Percentiles rank a stretch among this genome's conserved stretches.
Conservation (phyloP, 2,329 filamentous ascomycete genomes). For the Corynespora cassiicola region DNA sequence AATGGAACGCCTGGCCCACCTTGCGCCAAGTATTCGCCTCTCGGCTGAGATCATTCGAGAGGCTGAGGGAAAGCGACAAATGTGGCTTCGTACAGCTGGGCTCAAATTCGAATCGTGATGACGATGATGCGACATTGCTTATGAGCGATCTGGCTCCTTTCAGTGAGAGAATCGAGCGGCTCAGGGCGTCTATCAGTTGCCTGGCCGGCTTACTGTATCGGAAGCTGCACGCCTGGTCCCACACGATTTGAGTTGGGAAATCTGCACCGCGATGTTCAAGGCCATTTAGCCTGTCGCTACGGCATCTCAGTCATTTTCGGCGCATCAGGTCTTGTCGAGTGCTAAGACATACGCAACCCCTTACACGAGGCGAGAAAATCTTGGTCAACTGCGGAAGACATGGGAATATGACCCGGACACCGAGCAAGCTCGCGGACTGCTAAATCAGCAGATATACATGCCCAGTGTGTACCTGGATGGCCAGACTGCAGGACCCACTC, state of each 20-base stretch:
- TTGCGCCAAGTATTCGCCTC: slow-evolving; percentile 77
- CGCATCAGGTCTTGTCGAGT: too few relatives aligned
- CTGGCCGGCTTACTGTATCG: not conserved
- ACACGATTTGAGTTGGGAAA: not conserved
- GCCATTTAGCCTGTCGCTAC: slow-evolving; percentile 11
- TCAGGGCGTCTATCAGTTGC: too few relatives aligned
- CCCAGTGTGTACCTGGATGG: slow-evolving; percentile 4
- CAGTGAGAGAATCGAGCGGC: too few relatives aligned
- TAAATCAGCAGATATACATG: slow-evolving; percentile 4
- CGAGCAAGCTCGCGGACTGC: not conserved
- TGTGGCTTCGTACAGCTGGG: slow-evolving; percentile 56
- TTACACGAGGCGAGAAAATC: not conserved
- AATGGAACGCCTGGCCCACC: slow-evolving; percentile 74
- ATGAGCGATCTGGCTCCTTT: too few relatives aligned
- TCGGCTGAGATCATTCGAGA: slow-evolving; percentile 83
- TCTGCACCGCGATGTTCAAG: slow-evolving; percentile 7
- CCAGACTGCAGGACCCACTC: slow-evolving; percentile 10
- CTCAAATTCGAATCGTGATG: slow-evolving; percentile 46
- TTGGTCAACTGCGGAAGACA: not conserved
- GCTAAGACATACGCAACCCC: not conserved
- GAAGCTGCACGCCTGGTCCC: not conserved
- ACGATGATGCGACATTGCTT: slow-evolving; percentile 1
- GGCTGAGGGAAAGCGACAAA: slow-evolving; percentile 72
- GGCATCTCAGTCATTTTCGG: slow-evolving; percentile 1
- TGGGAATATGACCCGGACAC: slow-evolving; percentile 2